These are phyloP conservation scores for Trichosporon sp. DNA, from an alignment of 1,284 basidiomycete species.

Conservation along the genomic window DNA sequence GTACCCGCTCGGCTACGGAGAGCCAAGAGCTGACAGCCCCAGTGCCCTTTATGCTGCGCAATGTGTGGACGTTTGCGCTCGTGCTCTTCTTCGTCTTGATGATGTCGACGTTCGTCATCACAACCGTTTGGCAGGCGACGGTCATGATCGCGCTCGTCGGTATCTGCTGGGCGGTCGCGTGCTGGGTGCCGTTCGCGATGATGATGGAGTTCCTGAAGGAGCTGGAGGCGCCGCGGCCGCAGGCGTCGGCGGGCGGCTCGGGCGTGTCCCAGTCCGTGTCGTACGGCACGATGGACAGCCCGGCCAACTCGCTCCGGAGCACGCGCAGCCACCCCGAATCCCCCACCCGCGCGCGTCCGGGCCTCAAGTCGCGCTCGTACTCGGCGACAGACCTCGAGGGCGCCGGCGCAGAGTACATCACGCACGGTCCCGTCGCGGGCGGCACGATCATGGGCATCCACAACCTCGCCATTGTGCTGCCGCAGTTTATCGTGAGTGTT, in stretches of 20 bases:
- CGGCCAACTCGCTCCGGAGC: background rate
- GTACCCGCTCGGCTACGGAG: slow-evolving; percentile 3
- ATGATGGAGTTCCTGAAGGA: slow-evolving; percentile 94
- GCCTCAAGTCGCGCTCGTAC: slow-evolving; percentile 48
- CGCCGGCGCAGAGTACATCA: slow-evolving; percentile 51
- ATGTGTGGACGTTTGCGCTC: slow-evolving; percentile 85
- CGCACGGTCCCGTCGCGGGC: slow-evolving; percentile 65
- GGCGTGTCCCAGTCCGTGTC: background rate
- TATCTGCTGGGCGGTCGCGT: slow-evolving; percentile 90
- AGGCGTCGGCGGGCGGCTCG: background rate
- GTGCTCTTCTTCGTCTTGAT: slow-evolving; percentile 72
- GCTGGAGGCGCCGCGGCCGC: slow-evolving; percentile 49
- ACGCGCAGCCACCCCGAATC: background rate
- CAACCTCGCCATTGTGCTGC: slow-evolving; percentile 87
- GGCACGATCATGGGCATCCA: slow-evolving; percentile 93
- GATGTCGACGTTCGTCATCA: slow-evolving; percentile 76
- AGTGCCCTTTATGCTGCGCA: slow-evolving; percentile 79
- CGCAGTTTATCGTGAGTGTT: slow-evolving; percentile 75
- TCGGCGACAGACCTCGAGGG: slow-evolving; percentile 56
- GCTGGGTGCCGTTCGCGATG: slow-evolving; percentile 68
- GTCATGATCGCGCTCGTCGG: slow-evolving; percentile 76
- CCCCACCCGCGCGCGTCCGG: slow-evolving; percentile 5
- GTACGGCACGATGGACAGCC: background rate
- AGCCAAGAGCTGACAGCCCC: slow-evolving; percentile 4
- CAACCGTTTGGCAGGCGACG: slow-evolving; percentile 71